Evolutionary conservation across 2,329 filamentous ascomycete genomes (phyloP), one percentile per base, ranked within the genome.

Genomic region (Colletotrichum sp.): DNA sequence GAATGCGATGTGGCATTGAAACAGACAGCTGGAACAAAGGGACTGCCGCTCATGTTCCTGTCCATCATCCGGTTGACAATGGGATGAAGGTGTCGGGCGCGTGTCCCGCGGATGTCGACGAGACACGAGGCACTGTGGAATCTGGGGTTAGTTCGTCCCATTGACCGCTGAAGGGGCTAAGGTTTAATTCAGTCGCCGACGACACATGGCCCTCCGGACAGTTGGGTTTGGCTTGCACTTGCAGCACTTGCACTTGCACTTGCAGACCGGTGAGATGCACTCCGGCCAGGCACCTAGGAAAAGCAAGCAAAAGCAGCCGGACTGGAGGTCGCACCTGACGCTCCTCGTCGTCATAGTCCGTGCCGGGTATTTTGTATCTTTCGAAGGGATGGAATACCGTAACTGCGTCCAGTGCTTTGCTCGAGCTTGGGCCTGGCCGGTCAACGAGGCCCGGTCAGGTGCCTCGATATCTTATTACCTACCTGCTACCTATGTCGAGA

Each of bases 141-240:
- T 43, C 59, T 18, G 60, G 68, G 68, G 60, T 55, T 65, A 59
- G 73, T 75, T 75, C 73, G 57, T 75, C 70, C 64, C 70, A 73
- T 72, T 55, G 28, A 32, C 43, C 36, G 26, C 36, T 63, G 52
- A 21, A 57, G 55, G 16, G 21, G 36, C 66, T 60, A 60, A 66
- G 63, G 63, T 66, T 48, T 48, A 14, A 18, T 39, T 66, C 36
- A 66, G 36, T 30, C 16, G 36, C 16, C 63, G 48, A 48, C 63
- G 10, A 66, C 63, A 66, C 36, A 66, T 66, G 61, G 61, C 32
- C 32, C 34, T 36, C 60, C 30, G 18, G 32, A 9, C 18, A 36
- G n/a, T 64, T 64, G 61, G 24, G n/a, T 13, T 18, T 24, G 61
- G 13, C 21, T 6, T 64, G 21, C 12, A n/a, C 30, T 36, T 13